Evolutionary conservation across 257 asterid species (phyloP).

Genomic region (Plantago ovata): DNA sequence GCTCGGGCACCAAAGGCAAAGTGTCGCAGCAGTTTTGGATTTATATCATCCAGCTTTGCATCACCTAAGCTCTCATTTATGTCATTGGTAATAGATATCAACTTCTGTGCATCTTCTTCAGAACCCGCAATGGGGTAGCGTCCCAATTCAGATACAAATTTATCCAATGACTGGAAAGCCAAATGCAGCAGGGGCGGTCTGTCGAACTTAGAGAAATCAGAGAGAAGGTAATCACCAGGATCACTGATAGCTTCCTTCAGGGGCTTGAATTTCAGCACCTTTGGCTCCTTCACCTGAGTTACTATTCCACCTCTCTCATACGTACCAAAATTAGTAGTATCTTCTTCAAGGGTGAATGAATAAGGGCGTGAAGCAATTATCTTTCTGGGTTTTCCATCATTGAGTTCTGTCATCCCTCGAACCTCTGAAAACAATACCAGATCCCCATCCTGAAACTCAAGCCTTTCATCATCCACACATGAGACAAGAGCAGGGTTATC

Average conservation of each 20-base stretch:
- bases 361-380: conserved; percentile 64
- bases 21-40: conserved; percentile 63
- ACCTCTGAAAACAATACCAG: conserved; percentile 84
- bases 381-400: conserved; percentile 95
- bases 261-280: conserved; percentile 79
- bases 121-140: conserved; percentile 80
- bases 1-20: conserved; percentile 92
- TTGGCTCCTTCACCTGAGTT: conserved; percentile 86
- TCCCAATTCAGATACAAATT: conserved; percentile 57
- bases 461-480: conserved; percentile 95
- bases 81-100: conserved; percentile 58
- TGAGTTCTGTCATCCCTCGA: conserved; percentile 81
- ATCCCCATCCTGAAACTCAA: conserved; percentile 93
- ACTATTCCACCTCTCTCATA: conserved; percentile 91
- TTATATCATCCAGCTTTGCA: conserved; percentile 62
- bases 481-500: conserved; percentile 82
- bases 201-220: conserved; percentile 91
- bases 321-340: conserved; percentile 58
- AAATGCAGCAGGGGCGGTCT: conserved; percentile 84
- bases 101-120: conserved; percentile 81
- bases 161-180: conserved; percentile 85
- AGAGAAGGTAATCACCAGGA: conserved; percentile 87
- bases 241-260: conserved; percentile 71
- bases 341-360: conserved; percentile 85
- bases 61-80: conserved; percentile 63